These are phyloP conservation scores for Malania oleifera DNA, from an alignment of 164 flowering plant species.

Conservation along the genomic window DNA sequence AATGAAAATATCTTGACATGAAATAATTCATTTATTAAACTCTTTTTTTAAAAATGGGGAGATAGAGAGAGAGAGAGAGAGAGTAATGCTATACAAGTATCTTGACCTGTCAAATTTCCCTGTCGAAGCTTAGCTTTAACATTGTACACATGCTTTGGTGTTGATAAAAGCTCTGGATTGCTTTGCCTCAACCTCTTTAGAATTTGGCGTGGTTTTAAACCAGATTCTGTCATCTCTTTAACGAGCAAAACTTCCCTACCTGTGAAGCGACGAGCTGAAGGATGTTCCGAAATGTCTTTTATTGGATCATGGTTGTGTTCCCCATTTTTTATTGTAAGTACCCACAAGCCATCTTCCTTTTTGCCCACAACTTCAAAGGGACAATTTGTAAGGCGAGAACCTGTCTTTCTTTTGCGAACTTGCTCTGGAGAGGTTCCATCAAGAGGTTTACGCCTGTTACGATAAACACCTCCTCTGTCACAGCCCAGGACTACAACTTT, in stretches of 20 bases:
- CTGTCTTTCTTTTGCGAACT: slow-evolving; percentile 28
- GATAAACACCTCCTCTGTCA: slow-evolving; percentile 47
- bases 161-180: slow-evolving; percentile 38
- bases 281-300: slow-evolving; percentile 38
- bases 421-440: slow-evolving; percentile 22
- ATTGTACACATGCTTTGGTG: slow-evolving; percentile 44
- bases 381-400: slow-evolving; percentile 49
- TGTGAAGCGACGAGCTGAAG: slow-evolving; percentile 42
- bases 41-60: no score
- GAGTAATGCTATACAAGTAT: no score
- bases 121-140: slow-evolving; percentile 32
- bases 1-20: no score
- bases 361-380: slow-evolving; percentile 45
- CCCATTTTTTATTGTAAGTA: slow-evolving; percentile 34
- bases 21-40: no score
- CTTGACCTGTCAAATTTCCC: slow-evolving; percentile 27
- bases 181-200: slow-evolving; percentile 33
- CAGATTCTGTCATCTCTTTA: slow-evolving; percentile 43
- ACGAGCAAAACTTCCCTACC: slow-evolving; percentile 34
- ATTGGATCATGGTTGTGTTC: slow-evolving; percentile 48
- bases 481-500: slow-evolving; percentile 40
- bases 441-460: slow-evolving; percentile 29
- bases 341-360: slow-evolving; percentile 45
- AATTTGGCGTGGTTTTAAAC: slow-evolving; percentile 44
- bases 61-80: no score